These are phyloP conservation scores for Aspergillus oerlinghausenensis DNA, from an alignment of 2,329 filamentous ascomycete species.

Conservation along the genomic window DNA sequence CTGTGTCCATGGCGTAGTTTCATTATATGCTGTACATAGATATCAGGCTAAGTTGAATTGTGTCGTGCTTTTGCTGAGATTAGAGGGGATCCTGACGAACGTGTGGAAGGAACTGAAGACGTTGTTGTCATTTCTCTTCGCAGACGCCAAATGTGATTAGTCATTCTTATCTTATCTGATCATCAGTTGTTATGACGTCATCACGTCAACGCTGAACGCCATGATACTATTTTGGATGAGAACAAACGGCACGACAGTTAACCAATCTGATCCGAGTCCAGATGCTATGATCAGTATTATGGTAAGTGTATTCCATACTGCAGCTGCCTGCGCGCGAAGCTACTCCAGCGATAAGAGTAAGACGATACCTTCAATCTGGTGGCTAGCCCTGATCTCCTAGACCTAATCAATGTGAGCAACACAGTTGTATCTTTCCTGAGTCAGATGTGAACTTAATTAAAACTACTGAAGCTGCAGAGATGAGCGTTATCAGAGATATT, in stretches of 20 bases:
- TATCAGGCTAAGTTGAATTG: background rate
- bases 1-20: background rate
- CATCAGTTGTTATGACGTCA: slow-evolving; percentile 12
- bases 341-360: background rate
- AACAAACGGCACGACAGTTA: background rate
- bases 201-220: background rate
- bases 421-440: no score
- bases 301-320: background rate
- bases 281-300: background rate
- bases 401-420: no score
- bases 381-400: no score
- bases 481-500: background rate
- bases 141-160: background rate
- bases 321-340: background rate
- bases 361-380: no score
- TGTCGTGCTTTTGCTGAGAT: background rate
- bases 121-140: background rate
- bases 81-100: background rate
- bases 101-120: background rate
- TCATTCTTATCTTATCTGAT: slow-evolving; percentile 18
- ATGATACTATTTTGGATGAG: background rate
- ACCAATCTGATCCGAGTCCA: background rate
- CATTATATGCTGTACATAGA: background rate
- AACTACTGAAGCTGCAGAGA: background rate
- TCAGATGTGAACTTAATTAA: no score